phyloP scores from a whole-genome alignment of 1,284 basidiomycete genomes.

The Ceratorhiza oryzae-sativae region DNA sequence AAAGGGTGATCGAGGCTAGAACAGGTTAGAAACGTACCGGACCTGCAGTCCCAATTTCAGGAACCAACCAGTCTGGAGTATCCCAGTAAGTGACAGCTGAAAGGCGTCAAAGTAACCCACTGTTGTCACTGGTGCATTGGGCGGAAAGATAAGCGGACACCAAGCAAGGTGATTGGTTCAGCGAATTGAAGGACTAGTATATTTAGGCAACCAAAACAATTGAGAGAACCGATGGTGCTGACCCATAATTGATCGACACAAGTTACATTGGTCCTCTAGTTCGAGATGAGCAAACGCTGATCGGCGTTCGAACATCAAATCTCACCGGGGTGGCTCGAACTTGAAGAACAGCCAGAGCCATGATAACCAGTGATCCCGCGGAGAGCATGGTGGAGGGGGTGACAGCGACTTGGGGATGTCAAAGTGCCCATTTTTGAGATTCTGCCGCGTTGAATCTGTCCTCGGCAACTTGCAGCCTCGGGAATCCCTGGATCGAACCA shows the following conservation, averaged over 20 bases:
- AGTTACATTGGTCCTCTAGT: slow-evolving; percentile 27
- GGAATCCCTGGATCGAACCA: no score
- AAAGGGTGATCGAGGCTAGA: not conserved
- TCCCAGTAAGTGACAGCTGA: not conserved
- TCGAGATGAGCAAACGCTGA: not conserved
- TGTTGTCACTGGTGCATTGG: slow-evolving; percentile 36
- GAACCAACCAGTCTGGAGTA: slow-evolving; percentile 34
- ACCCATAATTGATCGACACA: slow-evolving; percentile 30
- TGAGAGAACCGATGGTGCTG: not conserved
- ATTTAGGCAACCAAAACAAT: not conserved
- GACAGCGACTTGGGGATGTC: no score
- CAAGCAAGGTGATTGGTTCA: slow-evolving; percentile 40
- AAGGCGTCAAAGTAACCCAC: not conserved
- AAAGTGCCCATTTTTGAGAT: no score
- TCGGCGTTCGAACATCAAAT: not conserved
- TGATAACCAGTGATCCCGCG: not conserved
- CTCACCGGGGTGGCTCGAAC: slow-evolving; percentile 8
- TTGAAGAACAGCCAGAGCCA: not conserved
- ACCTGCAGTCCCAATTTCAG: slow-evolving; percentile 24
- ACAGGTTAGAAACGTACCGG: slow-evolving; percentile 26
- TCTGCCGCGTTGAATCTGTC: no score
- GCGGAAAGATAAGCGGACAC: slow-evolving; percentile 42
- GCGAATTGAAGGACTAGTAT: slow-evolving; percentile 33
- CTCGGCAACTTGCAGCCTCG: no score
- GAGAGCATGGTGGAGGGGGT: slow-evolving; percentile 8